Conservation (phyloP, 345 rosid genomes). For the Rhodamnia rubescens region DNA sequence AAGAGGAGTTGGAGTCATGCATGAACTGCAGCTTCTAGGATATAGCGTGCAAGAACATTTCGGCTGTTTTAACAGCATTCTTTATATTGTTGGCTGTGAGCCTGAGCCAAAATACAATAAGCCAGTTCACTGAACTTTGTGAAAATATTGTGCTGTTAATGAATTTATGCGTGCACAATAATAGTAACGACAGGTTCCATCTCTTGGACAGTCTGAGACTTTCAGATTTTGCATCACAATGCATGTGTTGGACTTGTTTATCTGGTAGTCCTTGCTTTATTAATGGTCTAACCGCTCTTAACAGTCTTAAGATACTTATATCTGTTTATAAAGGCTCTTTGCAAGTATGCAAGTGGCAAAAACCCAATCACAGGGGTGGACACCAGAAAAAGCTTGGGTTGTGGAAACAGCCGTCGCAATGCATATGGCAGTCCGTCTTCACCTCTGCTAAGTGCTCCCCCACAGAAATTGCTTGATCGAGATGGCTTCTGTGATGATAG, state of each 20-base stretch:
- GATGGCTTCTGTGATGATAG: slow-evolving; percentile 74
- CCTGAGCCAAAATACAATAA: not conserved
- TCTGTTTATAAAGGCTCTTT: slow-evolving; percentile 45
- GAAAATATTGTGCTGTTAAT: not conserved
- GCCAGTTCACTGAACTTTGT: not conserved
- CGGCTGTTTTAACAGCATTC: not conserved
- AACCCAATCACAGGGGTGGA: slow-evolving; percentile 75
- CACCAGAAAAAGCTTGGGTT: slow-evolving; percentile 78
- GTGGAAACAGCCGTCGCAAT: slow-evolving; percentile 73
- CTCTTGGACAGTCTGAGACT: not conserved
- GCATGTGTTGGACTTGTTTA: not conserved
- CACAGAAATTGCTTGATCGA: slow-evolving; percentile 67
- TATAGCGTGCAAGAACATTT: not conserved
- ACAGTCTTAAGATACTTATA: not conserved
- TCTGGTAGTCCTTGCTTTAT: not conserved
- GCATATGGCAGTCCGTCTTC: slow-evolving; percentile 87
- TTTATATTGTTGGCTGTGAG: not conserved
- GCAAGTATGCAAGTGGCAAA: slow-evolving; percentile 88
- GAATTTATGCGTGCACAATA: not conserved
- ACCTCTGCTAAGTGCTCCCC: slow-evolving; percentile 78
- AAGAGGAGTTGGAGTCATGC: too few relatives aligned
- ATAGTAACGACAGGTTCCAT: not conserved
- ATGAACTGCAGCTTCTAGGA: not conserved
- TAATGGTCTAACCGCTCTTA: not conserved
- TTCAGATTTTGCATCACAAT: not conserved